Conservation (phyloP, 345 rosid species). For the Lepidium didymum region DNA sequence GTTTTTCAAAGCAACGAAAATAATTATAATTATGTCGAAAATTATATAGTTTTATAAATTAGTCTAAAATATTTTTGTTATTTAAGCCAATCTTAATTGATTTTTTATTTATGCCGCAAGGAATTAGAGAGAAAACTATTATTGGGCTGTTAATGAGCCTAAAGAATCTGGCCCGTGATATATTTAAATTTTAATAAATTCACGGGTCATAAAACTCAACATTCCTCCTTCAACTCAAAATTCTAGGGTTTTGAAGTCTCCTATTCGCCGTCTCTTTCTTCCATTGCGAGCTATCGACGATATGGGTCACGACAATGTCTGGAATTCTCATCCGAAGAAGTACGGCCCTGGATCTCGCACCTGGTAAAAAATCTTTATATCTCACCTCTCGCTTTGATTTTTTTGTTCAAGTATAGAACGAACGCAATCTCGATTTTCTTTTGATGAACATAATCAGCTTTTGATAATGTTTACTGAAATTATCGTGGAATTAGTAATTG, state of each 20-base stretch:
- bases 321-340: conserved; percentile 35
- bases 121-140: neutral
- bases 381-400: no score
- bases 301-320: conserved; percentile 32
- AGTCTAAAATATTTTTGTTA: no score
- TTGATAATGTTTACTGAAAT: no score
- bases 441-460: no score
- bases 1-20: no score
- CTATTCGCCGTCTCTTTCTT: neutral
- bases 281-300: neutral
- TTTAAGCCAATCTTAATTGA: no score
- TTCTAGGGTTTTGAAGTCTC: neutral
- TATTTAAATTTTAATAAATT: neutral
- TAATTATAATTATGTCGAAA: no score
- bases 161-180: conserved; percentile 3
- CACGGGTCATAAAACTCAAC: neutral
- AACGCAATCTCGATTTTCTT: no score
- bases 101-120: neutral
- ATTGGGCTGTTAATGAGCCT: neutral
- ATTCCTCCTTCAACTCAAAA: neutral
- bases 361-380: conserved; percentile 6
- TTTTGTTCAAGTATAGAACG: no score
- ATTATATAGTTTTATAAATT: no score
- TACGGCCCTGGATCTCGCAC: conserved; percentile 49
- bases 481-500: no score